Evolutionary conservation across 2,329 filamentous ascomycete genomes (phyloP).

Genomic region (Fusarium subtropicale): DNA sequence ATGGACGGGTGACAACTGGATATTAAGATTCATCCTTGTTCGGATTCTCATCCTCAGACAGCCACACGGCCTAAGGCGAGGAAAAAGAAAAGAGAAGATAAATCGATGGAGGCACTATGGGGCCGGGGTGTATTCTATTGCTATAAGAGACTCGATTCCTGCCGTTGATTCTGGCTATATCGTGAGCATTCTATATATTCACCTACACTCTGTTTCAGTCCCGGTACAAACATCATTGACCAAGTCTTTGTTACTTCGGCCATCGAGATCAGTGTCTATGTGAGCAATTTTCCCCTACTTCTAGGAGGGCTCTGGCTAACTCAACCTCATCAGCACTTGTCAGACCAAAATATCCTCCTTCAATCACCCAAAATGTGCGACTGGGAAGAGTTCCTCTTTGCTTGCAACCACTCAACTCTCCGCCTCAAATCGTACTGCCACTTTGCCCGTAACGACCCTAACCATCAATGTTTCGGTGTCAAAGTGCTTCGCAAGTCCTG

Average conservation of each 20-base stretch:
- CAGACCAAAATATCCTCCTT: not conserved
- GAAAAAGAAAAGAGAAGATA: slow-evolving; percentile 2
- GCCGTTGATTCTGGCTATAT: not conserved
- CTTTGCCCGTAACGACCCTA: slow-evolving; percentile 77
- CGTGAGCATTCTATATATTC: not conserved
- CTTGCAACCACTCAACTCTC: slow-evolving; percentile 69
- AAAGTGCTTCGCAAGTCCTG: slow-evolving; percentile 72
- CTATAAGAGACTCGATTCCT: slow-evolving; percentile 29
- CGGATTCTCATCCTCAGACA: slow-evolving; percentile 1
- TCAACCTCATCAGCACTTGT: not conserved
- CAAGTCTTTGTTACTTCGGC: not conserved
- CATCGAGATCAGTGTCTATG: not conserved
- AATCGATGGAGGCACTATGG: not conserved
- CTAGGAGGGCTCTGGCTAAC: not conserved
- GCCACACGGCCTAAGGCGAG: slow-evolving; percentile 11
- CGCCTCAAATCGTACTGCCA: slow-evolving; percentile 78
- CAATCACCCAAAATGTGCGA: slow-evolving; percentile 68
- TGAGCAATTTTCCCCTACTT: not conserved
- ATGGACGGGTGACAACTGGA: slow-evolving; percentile 22
- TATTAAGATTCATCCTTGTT: slow-evolving; percentile 8
- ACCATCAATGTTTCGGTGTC: slow-evolving; percentile 75
- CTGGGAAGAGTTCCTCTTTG: slow-evolving; percentile 76
- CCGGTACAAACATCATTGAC: not conserved
- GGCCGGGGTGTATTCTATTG: not conserved
- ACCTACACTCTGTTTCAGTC: not conserved